Conservation (phyloP, 179 eudicot genomes). For the Nepenthes alata region DNA sequence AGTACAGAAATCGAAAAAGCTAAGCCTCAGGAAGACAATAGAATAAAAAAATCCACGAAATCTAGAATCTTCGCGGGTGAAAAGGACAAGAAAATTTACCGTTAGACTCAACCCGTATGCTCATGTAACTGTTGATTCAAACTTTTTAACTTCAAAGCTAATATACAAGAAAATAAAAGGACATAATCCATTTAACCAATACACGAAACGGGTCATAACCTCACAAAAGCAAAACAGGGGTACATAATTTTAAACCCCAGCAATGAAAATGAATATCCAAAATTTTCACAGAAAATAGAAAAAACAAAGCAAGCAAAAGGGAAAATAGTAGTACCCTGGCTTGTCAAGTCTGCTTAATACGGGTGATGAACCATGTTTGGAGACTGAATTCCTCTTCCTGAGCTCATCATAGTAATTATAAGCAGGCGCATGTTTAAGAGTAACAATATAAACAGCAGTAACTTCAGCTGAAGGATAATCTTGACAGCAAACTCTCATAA, state of each 20-base stretch:
- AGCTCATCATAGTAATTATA: slow-evolving; percentile 27
- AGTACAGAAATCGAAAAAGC: not conserved
- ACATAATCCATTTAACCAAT: not conserved
- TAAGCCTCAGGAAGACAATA: not conserved
- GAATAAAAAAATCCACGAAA: slow-evolving; percentile 1
- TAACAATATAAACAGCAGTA: slow-evolving; percentile 75
- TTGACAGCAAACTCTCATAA: too few species aligned
- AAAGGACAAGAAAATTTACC: slow-evolving; percentile 30
- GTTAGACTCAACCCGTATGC: slow-evolving; percentile 14
- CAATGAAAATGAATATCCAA: not conserved
- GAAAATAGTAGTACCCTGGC: slow-evolving; percentile 37
- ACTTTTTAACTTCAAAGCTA: not conserved
- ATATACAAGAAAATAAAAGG: not conserved
- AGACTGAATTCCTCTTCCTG: slow-evolving; percentile 12
- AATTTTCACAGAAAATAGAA: not conserved
- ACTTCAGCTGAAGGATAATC: slow-evolving; percentile 15
- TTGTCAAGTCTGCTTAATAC: slow-evolving; percentile 40
- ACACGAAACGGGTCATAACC: not conserved
- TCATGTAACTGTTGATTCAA: not conserved
- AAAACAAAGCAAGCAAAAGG: not conserved
- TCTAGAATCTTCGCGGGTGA: slow-evolving; percentile 9
- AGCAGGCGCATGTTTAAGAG: slow-evolving; percentile 71
- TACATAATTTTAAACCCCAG: not conserved
- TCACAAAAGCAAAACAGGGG: not conserved
- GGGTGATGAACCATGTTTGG: slow-evolving; percentile 24